Evolutionary conservation across 2,329 filamentous ascomycete genomes (phyloP).

Genomic region (Diplodia mutila): DNA sequence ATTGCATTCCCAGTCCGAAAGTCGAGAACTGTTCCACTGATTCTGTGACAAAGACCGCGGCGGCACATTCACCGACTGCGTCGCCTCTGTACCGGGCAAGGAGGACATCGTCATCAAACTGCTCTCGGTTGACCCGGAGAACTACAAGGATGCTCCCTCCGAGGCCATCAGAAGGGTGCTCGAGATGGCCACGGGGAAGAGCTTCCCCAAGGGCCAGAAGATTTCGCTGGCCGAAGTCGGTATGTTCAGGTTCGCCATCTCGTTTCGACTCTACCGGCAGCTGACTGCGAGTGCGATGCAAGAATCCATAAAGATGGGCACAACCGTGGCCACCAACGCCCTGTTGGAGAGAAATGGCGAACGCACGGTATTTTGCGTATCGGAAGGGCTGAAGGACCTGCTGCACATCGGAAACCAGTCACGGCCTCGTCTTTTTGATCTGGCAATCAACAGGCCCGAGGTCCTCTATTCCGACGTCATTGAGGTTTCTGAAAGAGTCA

Average conservation of each 20-base stretch:
- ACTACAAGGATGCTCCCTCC: slow-evolving; percentile 38
- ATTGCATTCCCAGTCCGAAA: rapidly evolving
- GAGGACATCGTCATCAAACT: slow-evolving; percentile 37
- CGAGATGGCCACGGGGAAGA: slow-evolving; percentile 30
- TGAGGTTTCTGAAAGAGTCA: slow-evolving; percentile 34
- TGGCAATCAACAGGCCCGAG: slow-evolving; percentile 30
- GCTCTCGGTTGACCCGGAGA: slow-evolving; percentile 36
- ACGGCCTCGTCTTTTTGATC: slow-evolving; percentile 37
- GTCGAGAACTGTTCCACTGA: background rate
- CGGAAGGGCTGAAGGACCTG: slow-evolving; percentile 38
- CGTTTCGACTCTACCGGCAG: background rate
- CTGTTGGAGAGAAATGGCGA: slow-evolving; percentile 38
- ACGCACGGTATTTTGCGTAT: slow-evolving; percentile 33
- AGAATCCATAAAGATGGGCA: slow-evolving; percentile 35
- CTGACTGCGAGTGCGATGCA: slow-evolving; percentile 20
- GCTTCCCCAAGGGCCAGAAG: slow-evolving; percentile 29
- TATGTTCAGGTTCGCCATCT: background rate
- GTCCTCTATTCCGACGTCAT: slow-evolving; percentile 32
- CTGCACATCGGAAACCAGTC: slow-evolving; percentile 40
- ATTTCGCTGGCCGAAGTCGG: background rate
- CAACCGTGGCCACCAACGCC: slow-evolving; percentile 39
- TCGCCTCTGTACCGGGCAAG: slow-evolving; percentile 30
- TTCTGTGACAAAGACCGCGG: slow-evolving; percentile 26
- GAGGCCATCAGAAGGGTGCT: slow-evolving; percentile 36
- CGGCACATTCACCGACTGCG: slow-evolving; percentile 32